A percentile compares a stretch with the other conserved stretches of the same genome.
Conservation (phyloP, 495 filamentous ascomycete species). For the Hypoxylon subgilvum region DNA sequence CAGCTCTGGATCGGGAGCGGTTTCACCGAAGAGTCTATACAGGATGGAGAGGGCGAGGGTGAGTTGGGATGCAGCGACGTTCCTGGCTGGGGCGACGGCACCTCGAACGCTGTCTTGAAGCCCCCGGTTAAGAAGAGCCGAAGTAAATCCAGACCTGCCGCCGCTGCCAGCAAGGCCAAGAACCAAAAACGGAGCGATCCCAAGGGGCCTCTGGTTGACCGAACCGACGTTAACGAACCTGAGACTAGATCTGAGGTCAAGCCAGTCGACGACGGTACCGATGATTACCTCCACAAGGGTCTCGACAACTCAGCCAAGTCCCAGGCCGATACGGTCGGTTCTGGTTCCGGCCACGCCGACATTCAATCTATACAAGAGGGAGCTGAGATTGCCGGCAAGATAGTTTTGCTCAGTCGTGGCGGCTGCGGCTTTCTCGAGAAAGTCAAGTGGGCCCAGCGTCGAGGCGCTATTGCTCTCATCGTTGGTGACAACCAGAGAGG, state of each 20-base stretch:
- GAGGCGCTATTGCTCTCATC: slow-evolving; percentile 87
- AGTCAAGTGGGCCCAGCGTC: slow-evolving; percentile 91
- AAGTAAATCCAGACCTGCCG: slow-evolving; percentile 41
- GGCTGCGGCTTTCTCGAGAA: slow-evolving; percentile 98
- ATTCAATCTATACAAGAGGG: slow-evolving; percentile 94
- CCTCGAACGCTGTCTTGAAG: slow-evolving; percentile 40
- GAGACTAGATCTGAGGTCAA: slow-evolving; percentile 31
- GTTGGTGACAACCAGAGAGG: slow-evolving; percentile 92
- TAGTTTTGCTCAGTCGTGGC: slow-evolving; percentile 86
- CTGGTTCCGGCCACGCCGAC: slow-evolving; percentile 73
- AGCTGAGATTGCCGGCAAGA: slow-evolving; percentile 91
- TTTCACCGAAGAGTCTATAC: slow-evolving; percentile 75
- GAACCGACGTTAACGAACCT: slow-evolving; percentile 25
- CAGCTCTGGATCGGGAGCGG: slow-evolving; percentile 90
- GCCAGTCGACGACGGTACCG: slow-evolving; percentile 77
- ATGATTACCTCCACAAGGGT: slow-evolving; percentile 83
- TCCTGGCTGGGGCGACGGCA: slow-evolving; percentile 80
- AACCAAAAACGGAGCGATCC: slow-evolving; percentile 33
- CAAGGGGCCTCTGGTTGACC: slow-evolving; percentile 37
- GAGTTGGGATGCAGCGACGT: slow-evolving; percentile 98
- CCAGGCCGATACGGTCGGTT: slow-evolving; percentile 37
- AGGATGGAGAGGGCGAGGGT: slow-evolving; percentile 71
- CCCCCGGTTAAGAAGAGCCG: slow-evolving; percentile 38
- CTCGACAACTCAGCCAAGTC: slow-evolving; percentile 50
- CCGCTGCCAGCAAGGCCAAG: slow-evolving; percentile 41